phyloP scores from a whole-genome alignment of 2,329 filamentous ascomycete species.

The Pyrenochaeta sp. region DNA sequence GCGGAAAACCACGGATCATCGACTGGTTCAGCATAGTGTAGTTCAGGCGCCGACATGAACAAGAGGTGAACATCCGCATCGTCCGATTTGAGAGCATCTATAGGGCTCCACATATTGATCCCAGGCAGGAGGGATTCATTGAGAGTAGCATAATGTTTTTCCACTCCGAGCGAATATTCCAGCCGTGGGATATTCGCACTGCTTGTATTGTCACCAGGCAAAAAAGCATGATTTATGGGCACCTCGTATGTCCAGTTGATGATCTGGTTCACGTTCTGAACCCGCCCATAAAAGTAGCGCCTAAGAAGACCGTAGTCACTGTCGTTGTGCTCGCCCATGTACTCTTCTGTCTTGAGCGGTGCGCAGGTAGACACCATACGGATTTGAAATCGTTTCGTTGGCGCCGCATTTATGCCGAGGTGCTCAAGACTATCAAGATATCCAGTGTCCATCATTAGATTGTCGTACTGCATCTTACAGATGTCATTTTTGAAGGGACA shows the following conservation, averaged over 20 bases:
- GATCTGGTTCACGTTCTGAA: neutral
- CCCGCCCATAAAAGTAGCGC: conserved; percentile 13
- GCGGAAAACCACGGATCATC: conserved; percentile 45
- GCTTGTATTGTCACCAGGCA: conserved; percentile 11
- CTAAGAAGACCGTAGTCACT: conserved; percentile 5
- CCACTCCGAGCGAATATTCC: conserved; percentile 11
- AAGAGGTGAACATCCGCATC: conserved; percentile 43
- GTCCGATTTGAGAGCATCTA: conserved; percentile 33
- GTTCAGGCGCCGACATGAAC: conserved; percentile 36
- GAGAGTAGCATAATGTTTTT: neutral
- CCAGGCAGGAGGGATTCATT: neutral
- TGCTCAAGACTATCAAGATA: conserved; percentile 26
- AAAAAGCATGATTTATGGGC: conserved; percentile 6
- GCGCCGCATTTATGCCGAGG: conserved; percentile 33
- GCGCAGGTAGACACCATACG: conserved; percentile 29
- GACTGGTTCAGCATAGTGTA: conserved; percentile 32
- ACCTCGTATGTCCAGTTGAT: conserved; percentile 12
- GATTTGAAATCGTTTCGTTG: conserved; percentile 25
- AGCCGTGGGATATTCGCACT: conserved; percentile 8
- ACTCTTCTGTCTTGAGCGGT: conserved; percentile 23
- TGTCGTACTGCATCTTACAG: conserved; percentile 17
- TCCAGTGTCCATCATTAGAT: conserved; percentile 31
- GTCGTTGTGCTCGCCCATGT: conserved; percentile 12
- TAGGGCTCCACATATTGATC: conserved; percentile 20
- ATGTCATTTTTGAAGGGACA: conserved; percentile 29